Conservation (phyloP, 352 stramenopile genomes). For the Globisporangium alternatum region DNA sequence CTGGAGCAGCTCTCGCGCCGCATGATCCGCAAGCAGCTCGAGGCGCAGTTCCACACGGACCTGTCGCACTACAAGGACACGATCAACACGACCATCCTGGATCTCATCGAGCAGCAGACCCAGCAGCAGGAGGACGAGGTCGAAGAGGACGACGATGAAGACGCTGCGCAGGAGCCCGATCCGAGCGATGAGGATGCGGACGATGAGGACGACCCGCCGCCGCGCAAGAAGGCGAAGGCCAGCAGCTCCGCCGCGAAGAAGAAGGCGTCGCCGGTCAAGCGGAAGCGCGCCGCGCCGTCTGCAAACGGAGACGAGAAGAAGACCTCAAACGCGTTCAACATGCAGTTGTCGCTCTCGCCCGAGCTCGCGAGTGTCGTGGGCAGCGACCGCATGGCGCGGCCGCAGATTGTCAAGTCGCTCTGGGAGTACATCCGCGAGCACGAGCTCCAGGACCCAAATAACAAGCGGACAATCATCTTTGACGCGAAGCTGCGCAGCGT, state of each 20-base stretch:
- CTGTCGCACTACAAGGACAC: conserved; percentile 79
- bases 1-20: conserved; percentile 82
- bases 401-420: conserved; percentile 93
- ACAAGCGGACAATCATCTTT: conserved; percentile 92
- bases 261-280: conserved; percentile 54
- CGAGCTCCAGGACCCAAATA: conserved; percentile 93
- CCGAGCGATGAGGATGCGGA: conserved; percentile 43
- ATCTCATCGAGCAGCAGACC: conserved; percentile 81
- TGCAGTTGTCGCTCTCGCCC: conserved; percentile 68
- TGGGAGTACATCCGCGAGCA: conserved; percentile 97
- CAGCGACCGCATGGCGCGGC: conserved; percentile 80
- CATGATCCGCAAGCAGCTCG: conserved; percentile 87
- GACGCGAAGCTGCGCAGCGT: conserved; percentile 82
- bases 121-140: conserved; percentile 55
- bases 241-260: conserved; percentile 39
- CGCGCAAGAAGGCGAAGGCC: conserved; percentile 29
- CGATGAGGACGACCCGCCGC: conserved; percentile 25
- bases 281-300: conserved; percentile 37
- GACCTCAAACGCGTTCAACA: conserved; percentile 69
- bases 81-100: conserved; percentile 81
- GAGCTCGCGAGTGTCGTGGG: conserved; percentile 83
- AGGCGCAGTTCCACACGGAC: conserved; percentile 71
- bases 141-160: conserved; percentile 39
- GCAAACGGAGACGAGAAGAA: conserved; percentile 26
- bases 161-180: conserved; percentile 31